These are phyloP conservation scores for Phytomonas francai DNA, from an alignment of 208 protist genomes.

Conservation along the genomic window DNA sequence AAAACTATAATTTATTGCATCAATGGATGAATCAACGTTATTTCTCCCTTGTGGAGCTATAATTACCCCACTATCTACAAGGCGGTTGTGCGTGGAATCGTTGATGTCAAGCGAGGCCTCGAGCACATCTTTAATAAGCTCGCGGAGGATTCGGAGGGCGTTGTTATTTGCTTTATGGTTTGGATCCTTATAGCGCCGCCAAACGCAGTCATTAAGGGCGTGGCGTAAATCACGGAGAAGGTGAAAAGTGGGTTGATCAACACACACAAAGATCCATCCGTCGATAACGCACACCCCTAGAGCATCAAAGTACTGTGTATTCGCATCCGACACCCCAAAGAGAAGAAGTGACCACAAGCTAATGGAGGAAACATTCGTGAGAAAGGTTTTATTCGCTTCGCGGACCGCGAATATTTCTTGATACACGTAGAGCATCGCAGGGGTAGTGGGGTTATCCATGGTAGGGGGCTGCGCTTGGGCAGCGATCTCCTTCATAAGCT, in stretches of 20 bases:
- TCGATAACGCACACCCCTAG: slow-evolving; percentile 64
- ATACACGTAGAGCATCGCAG: slow-evolving; percentile 74
- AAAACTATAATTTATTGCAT: background rate
- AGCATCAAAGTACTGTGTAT: slow-evolving; percentile 30
- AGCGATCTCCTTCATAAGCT: slow-evolving; percentile 22
- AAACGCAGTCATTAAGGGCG: slow-evolving; percentile 40
- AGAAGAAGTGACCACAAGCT: slow-evolving; percentile 79
- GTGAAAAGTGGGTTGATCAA: slow-evolving; percentile 29
- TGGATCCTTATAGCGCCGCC: slow-evolving; percentile 52
- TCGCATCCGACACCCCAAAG: slow-evolving; percentile 62
- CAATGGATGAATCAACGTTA: too few species aligned
- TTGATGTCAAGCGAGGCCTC: slow-evolving; percentile 31
- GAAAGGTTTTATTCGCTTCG: slow-evolving; percentile 47
- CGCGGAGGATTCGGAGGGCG: slow-evolving; percentile 33
- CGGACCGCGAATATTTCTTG: slow-evolving; percentile 59
- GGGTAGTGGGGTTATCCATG: slow-evolving; percentile 9
- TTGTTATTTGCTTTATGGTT: slow-evolving; percentile 45
- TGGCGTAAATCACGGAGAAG: slow-evolving; percentile 33
- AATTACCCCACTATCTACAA: slow-evolving; percentile 14
- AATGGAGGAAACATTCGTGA: slow-evolving; percentile 65
- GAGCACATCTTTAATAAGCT: slow-evolving; percentile 45
- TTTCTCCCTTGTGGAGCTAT: background rate
- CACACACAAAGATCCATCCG: slow-evolving; percentile 61
- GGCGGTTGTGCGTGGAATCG: background rate
- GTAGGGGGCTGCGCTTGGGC: background rate